These are phyloP conservation scores for Omphalotus guepiniiformis DNA, from an alignment of 768 basidiomycete genomes.

Conservation along the genomic window DNA sequence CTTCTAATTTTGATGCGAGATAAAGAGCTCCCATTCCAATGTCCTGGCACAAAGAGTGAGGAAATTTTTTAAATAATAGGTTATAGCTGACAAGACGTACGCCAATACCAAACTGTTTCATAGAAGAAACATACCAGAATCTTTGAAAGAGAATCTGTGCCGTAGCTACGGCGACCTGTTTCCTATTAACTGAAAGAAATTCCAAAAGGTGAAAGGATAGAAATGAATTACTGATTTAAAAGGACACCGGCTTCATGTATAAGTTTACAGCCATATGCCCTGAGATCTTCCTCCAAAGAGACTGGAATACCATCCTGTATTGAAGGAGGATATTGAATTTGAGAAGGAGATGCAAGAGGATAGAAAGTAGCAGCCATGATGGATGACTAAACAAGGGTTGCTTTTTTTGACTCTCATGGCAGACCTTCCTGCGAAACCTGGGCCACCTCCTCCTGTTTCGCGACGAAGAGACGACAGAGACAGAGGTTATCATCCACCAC, in stretches of 20 bases:
- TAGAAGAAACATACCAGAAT: conserved; percentile 93
- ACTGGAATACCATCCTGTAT: conserved; percentile 73
- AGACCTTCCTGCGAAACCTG: conserved; percentile 7
- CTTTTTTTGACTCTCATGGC: background rate
- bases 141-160: conserved; percentile 96
- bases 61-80: background rate
- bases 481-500: background rate
- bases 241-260: conserved; percentile 94
- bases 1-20: conserved; percentile 87
- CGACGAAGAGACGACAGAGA: conserved; percentile 2
- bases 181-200: conserved; percentile 41
- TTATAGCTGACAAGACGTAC: conserved; percentile 43
- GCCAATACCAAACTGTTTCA: conserved; percentile 92
- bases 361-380: conserved; percentile 53
- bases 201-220: background rate
- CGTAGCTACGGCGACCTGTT: conserved; percentile 95
- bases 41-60: conserved; percentile 48
- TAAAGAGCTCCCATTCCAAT: conserved; percentile 86
- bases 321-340: conserved; percentile 80
- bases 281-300: conserved; percentile 82
- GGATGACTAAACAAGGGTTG: background rate
- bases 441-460: background rate
- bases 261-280: conserved; percentile 89
- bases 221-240: conserved; percentile 69
- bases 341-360: conserved; percentile 78